Evolutionary conservation across 78 protist species (phyloP), one percentile per base, ranked within the genome.

Genomic region (Ministeria vibrans): DNA sequence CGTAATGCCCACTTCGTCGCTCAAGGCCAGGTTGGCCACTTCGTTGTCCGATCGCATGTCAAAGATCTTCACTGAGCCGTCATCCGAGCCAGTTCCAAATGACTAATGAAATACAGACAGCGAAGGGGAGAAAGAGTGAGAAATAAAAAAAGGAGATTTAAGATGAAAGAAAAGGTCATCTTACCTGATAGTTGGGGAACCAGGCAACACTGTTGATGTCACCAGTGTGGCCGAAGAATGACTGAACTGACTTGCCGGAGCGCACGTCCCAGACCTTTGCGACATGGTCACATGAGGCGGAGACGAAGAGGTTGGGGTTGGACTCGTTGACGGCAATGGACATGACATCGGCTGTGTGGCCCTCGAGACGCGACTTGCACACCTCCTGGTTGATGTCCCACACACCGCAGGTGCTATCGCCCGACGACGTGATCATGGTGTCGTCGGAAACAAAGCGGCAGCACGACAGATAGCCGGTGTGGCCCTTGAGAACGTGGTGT

Each of bases 41-140:
- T 95, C 95, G 43, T 94, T 70, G 80, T 93, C 97, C 9, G 97
- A 94, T 43, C 99, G 93, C 69, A 96, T 73, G 82, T 96, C 99
- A 68, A 94, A 96, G 53, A 96, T 82, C 41, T 94, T 84, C 87
- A 98, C 95, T 3, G 95, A 73, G 18, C 91, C 86, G 82, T 96
- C 99, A 74, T 96, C 99, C 25, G 95, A 90, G 28, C 97, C 99
- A n/a, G 98, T 96, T 64, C 88, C 97, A 43, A 92, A 92, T 28
- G 92, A 75, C 63, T 63, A 39, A 9, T 91, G 93, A 34, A 71
- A 46, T 2, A 45, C 6, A 18, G 28, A 75, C 27, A 28, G 64
- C 6, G 64, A 13, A n/a, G 64, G 30, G 32, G 64, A 13, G 30
- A n/a, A 20, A 27, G 15, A 2, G 15, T 7, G 64, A 20, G 64